These are phyloP conservation scores for Plasmodium sp. DNA, from an alignment of 169 alveolate genomes.

Conservation along the genomic window DNA sequence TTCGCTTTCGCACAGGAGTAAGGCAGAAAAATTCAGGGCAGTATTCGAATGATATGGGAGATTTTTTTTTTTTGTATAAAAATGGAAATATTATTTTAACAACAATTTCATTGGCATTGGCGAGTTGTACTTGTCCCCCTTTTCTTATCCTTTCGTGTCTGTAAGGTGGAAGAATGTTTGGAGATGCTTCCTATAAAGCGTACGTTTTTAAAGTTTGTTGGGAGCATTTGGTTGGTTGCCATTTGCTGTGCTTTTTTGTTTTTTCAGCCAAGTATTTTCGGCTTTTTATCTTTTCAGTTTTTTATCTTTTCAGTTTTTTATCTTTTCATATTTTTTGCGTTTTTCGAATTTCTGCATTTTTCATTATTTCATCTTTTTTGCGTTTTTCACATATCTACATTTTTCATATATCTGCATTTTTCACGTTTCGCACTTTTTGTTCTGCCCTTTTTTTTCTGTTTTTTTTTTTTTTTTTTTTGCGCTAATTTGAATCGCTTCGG, in stretches of 20 bases:
- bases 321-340: not conserved
- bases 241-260: not conserved
- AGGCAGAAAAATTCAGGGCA: not conserved
- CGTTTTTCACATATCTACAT: not conserved
- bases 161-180: not conserved
- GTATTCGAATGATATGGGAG: not conserved
- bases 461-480: not conserved
- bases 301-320: not conserved
- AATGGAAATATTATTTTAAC: not conserved
- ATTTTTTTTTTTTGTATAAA: not conserved
- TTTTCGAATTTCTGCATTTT: not conserved
- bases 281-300: not conserved
- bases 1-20: not conserved
- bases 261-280: not conserved
- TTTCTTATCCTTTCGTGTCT: not conserved
- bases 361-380: not conserved
- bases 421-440: not conserved
- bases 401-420: not conserved
- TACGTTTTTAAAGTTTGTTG: not conserved
- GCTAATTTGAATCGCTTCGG: not conserved
- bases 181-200: not conserved
- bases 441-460: not conserved
- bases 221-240: not conserved
- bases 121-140: not conserved
- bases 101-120: not conserved